Evolutionary conservation across 75 land plant genomes (phyloP).

Genomic region (Sequoia sempervirens): DNA sequence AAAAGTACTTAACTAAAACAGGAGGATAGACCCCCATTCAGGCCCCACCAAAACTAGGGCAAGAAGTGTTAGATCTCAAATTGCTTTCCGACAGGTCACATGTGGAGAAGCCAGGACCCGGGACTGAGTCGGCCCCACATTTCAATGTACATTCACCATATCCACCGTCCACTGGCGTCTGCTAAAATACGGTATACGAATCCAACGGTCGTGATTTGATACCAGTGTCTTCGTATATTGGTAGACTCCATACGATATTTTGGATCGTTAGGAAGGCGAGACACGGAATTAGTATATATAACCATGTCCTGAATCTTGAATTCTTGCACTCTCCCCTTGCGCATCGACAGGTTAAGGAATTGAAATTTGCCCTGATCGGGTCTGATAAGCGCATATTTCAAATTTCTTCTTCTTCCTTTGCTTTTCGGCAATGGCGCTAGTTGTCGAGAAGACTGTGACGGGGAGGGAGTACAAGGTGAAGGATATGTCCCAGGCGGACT

Average conservation of each 20-base stretch:
- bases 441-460: conserved; percentile 35
- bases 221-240: not conserved
- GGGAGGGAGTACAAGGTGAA: conserved; percentile 87
- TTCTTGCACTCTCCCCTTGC: not conserved
- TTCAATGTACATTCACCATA: not conserved
- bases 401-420: not conserved
- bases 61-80: not conserved
- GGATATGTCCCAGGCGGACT: conserved; percentile 87
- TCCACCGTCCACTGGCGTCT: not conserved
- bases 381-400: not conserved
- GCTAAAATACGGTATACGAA: not conserved
- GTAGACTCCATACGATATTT: not conserved
- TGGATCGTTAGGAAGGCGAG: not conserved
- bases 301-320: not conserved
- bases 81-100: not conserved
- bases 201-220: not conserved
- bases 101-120: not conserved
- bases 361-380: too few species aligned
- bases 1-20: too few species aligned
- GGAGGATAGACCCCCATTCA: too few species aligned
- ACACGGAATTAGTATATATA: not conserved
- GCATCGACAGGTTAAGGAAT: too few species aligned
- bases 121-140: not conserved
- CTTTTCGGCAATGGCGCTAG: conserved; percentile 22
- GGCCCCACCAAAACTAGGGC: not conserved